Evolutionary conservation across 352 stramenopile genomes (phyloP).

Genomic region (Pythium diclinum): DNA sequence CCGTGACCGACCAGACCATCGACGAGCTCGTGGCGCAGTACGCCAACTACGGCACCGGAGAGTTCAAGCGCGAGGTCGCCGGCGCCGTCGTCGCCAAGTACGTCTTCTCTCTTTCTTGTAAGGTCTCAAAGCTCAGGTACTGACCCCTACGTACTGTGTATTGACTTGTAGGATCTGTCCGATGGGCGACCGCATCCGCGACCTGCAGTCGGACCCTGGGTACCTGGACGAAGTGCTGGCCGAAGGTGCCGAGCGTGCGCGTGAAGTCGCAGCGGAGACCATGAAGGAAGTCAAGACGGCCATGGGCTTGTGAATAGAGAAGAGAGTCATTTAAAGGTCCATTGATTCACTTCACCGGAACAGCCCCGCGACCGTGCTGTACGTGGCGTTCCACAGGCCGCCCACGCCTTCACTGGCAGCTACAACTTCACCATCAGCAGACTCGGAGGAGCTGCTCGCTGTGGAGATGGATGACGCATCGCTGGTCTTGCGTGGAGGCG

Average conservation of each 20-base stretch:
- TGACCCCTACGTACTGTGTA: background rate
- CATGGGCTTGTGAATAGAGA: conserved; percentile 53
- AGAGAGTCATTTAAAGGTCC: no score
- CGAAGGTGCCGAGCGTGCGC: conserved; percentile 73
- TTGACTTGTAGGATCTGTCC: conserved; percentile 72
- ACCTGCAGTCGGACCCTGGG: conserved; percentile 88
- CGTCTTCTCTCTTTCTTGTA: conserved; percentile 16
- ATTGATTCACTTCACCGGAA: conserved; percentile 17
- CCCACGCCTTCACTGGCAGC: background rate
- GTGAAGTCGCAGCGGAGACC: conserved; percentile 55
- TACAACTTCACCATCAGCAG: background rate
- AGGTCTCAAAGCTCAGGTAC: background rate
- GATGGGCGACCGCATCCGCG: conserved; percentile 92
- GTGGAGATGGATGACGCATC: background rate
- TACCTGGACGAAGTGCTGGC: conserved; percentile 90
- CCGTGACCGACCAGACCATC: conserved; percentile 66
- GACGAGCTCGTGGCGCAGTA: conserved; percentile 75
- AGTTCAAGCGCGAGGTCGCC: conserved; percentile 95
- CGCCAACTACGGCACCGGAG: conserved; percentile 61
- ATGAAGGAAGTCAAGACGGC: conserved; percentile 76
- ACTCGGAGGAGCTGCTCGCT: background rate
- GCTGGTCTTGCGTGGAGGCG: conserved; percentile 1
- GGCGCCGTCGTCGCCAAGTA: conserved; percentile 94
- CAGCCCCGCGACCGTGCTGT: conserved; percentile 17
- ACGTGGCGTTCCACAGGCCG: conserved; percentile 20